phyloP scores from a whole-genome alignment of 768 basidiomycete species.

The Botryobasidium botryosum region DNA sequence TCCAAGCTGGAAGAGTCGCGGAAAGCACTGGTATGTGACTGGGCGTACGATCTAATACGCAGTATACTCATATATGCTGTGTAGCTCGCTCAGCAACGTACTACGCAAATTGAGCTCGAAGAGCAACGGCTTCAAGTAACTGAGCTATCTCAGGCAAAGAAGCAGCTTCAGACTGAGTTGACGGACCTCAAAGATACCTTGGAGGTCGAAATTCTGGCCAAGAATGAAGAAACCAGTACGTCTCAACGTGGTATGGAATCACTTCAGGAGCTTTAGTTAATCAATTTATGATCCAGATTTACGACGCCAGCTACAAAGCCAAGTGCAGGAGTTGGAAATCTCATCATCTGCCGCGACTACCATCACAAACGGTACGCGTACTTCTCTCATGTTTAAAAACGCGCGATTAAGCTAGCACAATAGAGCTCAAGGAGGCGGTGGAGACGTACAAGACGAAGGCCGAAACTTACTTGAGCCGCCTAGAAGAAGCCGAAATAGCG shows the following conservation, averaged over 20 bases:
- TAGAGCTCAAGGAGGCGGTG: constrained; percentile 47
- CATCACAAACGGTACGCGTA: constrained; percentile 35
- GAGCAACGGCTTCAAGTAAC: constrained; percentile 42
- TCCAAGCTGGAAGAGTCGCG: constrained; percentile 49
- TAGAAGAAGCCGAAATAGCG: constrained; percentile 54
- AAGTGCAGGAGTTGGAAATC: constrained; percentile 47
- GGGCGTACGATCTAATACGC: neutral
- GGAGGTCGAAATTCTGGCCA: constrained; percentile 32
- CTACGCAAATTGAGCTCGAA: constrained; percentile 47
- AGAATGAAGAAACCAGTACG: constrained; percentile 43
- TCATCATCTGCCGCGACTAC: constrained; percentile 40
- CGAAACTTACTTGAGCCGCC: constrained; percentile 35
- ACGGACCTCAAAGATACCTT: constrained; percentile 37
- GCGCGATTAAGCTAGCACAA: neutral
- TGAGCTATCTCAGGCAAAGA: constrained; percentile 39
- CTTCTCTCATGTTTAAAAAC: neutral
- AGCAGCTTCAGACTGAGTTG: constrained; percentile 39
- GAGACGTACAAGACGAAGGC: constrained; percentile 51
- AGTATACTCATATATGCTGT: neutral
- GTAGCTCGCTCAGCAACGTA: constrained; percentile 50
- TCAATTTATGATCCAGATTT: neutral
- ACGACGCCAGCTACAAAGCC: constrained; percentile 40
- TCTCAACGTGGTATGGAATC: constrained; percentile 3
- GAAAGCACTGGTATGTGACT: constrained; percentile 41
- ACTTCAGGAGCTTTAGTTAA: neutral